Evolutionary conservation across 257 asterid genomes (phyloP).

Genomic region (Forsythia viridissima): DNA sequence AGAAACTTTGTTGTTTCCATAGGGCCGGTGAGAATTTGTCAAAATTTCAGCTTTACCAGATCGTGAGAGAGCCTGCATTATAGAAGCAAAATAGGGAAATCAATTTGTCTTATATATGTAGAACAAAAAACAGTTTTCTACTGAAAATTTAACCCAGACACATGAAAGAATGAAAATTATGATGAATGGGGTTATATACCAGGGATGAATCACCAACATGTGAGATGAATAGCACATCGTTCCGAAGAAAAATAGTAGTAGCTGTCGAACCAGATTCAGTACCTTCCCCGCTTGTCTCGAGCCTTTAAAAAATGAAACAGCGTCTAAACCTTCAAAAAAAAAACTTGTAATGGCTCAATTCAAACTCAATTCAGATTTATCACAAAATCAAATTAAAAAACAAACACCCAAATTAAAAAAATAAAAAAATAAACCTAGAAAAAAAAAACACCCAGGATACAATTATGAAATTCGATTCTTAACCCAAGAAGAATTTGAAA

Average conservation of each 20-base stretch:
- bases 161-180: not conserved
- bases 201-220: slow-evolving; percentile 27
- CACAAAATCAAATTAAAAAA: too few relatives aligned
- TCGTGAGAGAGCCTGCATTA: slow-evolving; percentile 70
- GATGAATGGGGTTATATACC: not conserved
- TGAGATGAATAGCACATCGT: slow-evolving; percentile 55
- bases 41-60: slow-evolving; percentile 66
- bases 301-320: slow-evolving; percentile 83
- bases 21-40: slow-evolving; percentile 89
- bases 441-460: too few relatives aligned
- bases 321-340: slow-evolving; percentile 64
- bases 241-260: slow-evolving; percentile 65
- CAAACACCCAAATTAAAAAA: too few relatives aligned
- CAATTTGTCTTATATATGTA: not conserved
- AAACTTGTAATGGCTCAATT: too few relatives aligned
- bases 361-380: too few relatives aligned
- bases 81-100: not conserved
- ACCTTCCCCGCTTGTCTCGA: slow-evolving; percentile 66
- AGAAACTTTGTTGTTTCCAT: slow-evolving; percentile 63
- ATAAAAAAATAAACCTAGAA: too few relatives aligned
- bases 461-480: too few relatives aligned
- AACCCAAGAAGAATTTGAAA: too few relatives aligned
- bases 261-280: slow-evolving; percentile 61
- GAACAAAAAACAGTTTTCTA: not conserved
- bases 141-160: not conserved